These are phyloP conservation scores for Ustulina deusta DNA, from an alignment of 2,329 filamentous ascomycete genomes.

Conservation along the genomic window DNA sequence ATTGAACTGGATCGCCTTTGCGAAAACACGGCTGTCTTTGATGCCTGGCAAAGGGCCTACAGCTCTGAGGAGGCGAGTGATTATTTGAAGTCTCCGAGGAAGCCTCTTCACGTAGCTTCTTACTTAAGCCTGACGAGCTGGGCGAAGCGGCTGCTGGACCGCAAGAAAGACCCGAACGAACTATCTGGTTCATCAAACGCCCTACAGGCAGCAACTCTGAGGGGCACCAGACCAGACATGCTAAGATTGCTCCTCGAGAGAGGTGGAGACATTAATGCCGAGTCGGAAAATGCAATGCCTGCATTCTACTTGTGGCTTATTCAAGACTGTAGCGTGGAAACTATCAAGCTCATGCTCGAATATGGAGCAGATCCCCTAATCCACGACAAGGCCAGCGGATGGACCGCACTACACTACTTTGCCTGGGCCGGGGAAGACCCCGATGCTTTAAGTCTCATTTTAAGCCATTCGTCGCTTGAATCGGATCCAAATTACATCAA, in stretches of 20 bases:
- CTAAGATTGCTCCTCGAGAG: neutral
- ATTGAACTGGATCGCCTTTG: neutral
- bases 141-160: slow-evolving; percentile 1
- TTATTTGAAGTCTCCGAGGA: neutral
- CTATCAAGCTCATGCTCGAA: neutral
- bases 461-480: neutral
- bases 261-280: neutral
- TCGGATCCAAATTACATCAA: neutral
- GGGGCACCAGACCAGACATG: neutral
- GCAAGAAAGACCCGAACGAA: neutral
- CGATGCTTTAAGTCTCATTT: neutral
- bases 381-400: neutral
- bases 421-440: neutral
- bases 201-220: neutral
- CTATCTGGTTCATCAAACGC: neutral
- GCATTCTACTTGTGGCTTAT: neutral
- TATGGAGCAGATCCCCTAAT: neutral
- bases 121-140: neutral
- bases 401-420: neutral
- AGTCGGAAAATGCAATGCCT: neutral
- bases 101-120: neutral
- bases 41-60: neutral
- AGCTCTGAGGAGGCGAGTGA: neutral
- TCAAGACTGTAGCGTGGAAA: neutral
- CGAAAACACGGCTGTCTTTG: neutral